Base-by-base conservation (phyloP, 768 basidiomycete species). In the Suillus cothurnatus region DNA sequence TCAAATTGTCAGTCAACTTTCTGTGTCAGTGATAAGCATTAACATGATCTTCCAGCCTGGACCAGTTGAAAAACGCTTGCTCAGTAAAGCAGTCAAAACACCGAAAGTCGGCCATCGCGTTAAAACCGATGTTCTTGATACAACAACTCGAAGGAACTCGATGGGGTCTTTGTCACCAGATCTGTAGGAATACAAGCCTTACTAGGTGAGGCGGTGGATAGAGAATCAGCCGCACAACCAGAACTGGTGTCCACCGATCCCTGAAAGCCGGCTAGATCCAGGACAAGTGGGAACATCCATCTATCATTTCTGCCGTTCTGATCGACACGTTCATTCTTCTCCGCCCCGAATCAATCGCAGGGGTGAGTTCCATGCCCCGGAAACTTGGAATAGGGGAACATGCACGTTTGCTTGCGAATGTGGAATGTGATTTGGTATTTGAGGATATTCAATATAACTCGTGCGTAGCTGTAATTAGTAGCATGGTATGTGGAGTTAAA, bases 101-200 rank as follows among this genome's bases (percentile, higher is more conserved):
- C 31, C 32, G 53, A n/a, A 14, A 6, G 53, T 55, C 31, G 31
- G 32, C 31, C 2, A 59, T 41, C 58, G 19, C 58, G n/a, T 41
- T 43, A 59, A 59, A 39, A 59, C 39, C 58, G 26, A 39, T 39
- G 57, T 28, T 58, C 23, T 58, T 58, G 38, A 58, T 58, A 17
- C 57, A 11, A 14, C 38, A 12, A 28, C 38, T 39, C 38, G 38
- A 39, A 39, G 26, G 17, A 38, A 58, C 26, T 11, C 6, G 5
- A 11, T 32, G 19, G 31, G 53, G 31, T 21, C 17, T 39, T 39
- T 59, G 57, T 11, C 39, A 21, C 58, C 17, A 11, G 2, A 41
- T 26, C 36, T 58, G 57, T 26, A 58, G 17, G 38, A 6, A 28
- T 21, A 14, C 57, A 28, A 7, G 26, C 15, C 26, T 59, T 4